Conservation (phyloP, 2,329 filamentous ascomycete species). For the Diaporthe capsici region DNA sequence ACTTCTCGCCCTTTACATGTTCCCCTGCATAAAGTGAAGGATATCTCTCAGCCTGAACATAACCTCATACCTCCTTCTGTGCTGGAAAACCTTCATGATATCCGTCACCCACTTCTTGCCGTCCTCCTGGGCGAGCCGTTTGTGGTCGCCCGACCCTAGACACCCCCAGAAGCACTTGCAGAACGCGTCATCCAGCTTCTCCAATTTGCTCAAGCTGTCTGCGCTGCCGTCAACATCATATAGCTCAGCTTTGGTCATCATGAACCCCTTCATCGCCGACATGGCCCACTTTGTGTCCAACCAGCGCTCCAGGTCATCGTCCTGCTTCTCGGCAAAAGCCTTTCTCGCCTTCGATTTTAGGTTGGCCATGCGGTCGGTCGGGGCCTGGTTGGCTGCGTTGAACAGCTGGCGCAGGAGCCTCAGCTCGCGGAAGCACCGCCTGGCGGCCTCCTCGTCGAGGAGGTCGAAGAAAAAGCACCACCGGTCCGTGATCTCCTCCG, state of each 20-base stretch:
- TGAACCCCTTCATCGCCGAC: constrained; percentile 34
- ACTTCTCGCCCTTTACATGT: constrained; percentile 22
- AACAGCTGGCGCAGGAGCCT: constrained; percentile 36
- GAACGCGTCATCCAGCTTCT: constrained; percentile 37
- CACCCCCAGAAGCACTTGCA: constrained; percentile 37
- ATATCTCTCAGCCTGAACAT: constrained; percentile 38
- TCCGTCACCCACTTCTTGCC: constrained; percentile 38
- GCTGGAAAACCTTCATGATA: constrained; percentile 36
- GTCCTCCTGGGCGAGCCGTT: constrained; percentile 31
- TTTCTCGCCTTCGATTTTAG: constrained; percentile 36
- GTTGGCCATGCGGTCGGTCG: constrained; percentile 27
- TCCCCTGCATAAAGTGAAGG: constrained; percentile 36
- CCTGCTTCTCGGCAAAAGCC: constrained; percentile 33
- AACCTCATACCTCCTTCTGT: constrained; percentile 31
- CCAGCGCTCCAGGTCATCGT: constrained; percentile 35
- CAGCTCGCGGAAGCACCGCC: constrained; percentile 36
- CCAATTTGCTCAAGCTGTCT: constrained; percentile 24
- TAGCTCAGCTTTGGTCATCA: constrained; percentile 32
- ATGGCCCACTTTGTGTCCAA: constrained; percentile 36
- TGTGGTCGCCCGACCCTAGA: constrained; percentile 31
- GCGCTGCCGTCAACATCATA: constrained; percentile 22
- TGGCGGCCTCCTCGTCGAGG: constrained; percentile 35
- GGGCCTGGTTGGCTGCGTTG: constrained; percentile 30
- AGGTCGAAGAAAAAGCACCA: constrained; percentile 39
- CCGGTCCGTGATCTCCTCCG: constrained; percentile 35